Evolutionary conservation across 805 yeast species (phyloP).

Genomic region (Ogataea neopini): DNA sequence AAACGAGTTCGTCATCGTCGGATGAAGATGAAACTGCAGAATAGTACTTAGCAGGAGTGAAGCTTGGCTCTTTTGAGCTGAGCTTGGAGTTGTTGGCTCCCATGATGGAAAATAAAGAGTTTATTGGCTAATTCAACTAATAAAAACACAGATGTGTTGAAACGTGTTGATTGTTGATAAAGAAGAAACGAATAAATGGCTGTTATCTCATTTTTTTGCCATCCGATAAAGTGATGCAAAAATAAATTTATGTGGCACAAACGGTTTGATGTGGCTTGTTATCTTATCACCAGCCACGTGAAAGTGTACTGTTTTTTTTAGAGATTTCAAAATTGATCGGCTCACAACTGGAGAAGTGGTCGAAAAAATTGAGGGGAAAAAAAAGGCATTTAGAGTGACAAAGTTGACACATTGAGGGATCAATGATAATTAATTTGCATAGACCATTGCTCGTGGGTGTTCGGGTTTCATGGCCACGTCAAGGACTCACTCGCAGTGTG

Average conservation of each 20-base stretch:
- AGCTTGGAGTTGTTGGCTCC: conserved; percentile 30
- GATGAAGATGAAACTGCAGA: conserved; percentile 10
- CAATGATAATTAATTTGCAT: no score
- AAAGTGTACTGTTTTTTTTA: neutral
- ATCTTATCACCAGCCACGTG: neutral
- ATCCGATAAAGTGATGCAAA: neutral
- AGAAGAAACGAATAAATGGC: neutral
- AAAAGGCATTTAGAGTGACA: no score
- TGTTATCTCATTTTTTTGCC: neutral
- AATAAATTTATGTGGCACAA: neutral
- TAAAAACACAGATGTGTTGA: neutral
- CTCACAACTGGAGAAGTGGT: no score
- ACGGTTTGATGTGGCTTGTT: neutral
- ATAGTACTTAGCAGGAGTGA: conserved; percentile 17
- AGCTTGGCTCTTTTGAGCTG: conserved; percentile 18
- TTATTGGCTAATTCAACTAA: no score
- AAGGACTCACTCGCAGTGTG: neutral
- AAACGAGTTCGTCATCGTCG: conserved; percentile 34
- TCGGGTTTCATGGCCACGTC: neutral
- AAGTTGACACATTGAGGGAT: no score
- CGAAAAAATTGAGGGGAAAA: no score
- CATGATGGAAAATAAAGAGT: conserved; percentile 16
- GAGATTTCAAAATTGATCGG: neutral
- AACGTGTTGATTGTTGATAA: neutral
- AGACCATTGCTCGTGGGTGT: neutral